phyloP scores from a whole-genome alignment of 2,329 filamentous ascomycete species.

The Elsinoe batatas region DNA sequence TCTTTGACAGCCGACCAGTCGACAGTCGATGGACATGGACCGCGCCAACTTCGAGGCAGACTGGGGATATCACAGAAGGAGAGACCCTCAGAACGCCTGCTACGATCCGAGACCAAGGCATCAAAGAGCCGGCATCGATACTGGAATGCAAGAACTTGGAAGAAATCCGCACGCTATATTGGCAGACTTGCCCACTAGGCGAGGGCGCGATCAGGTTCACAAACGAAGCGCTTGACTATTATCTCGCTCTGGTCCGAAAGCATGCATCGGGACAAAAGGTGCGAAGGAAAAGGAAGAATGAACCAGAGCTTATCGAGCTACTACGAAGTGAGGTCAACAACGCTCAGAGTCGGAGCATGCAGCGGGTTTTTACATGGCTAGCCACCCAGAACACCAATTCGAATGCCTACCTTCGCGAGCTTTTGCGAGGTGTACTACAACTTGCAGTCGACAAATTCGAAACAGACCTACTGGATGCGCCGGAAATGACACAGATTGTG shows the following conservation, averaged over 20 bases:
- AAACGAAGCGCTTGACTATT: background rate
- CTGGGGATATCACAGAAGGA: background rate
- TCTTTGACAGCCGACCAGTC: constrained; percentile 3
- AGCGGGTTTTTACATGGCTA: background rate
- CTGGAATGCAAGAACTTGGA: background rate
- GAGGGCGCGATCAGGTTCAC: background rate
- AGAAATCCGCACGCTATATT: constrained; percentile 2
- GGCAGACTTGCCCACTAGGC: constrained; percentile 2
- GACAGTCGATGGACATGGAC: constrained; percentile 9
- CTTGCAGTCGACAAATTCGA: background rate
- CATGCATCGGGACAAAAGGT: no score
- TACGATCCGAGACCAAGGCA: background rate
- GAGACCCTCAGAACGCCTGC: background rate
- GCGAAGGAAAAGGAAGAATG: no score
- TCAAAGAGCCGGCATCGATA: background rate
- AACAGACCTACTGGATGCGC: background rate
- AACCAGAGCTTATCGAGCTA: background rate
- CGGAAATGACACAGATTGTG: background rate
- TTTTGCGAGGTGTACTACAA: background rate
- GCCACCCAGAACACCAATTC: background rate
- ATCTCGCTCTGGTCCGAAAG: background rate
- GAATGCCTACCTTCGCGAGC: background rate
- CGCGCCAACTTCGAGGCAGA: background rate
- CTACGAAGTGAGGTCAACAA: background rate
- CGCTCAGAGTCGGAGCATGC: background rate